These are phyloP conservation scores for Nannizziopsis arthrosporioides DNA, from an alignment of 2,329 filamentous ascomycete species.

Conservation along the genomic window DNA sequence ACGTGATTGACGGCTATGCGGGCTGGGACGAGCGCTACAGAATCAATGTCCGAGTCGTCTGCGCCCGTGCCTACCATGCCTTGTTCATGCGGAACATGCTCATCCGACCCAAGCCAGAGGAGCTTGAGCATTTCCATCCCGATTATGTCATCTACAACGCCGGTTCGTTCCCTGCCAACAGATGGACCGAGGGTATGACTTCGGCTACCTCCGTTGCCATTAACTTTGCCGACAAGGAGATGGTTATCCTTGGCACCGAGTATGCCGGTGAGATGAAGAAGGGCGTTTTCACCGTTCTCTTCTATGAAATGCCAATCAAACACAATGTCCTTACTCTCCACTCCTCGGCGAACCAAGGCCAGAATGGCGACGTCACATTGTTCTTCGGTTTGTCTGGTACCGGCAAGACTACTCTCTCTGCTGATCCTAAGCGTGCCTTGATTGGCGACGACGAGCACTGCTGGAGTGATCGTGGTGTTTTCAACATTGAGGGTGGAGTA, in stretches of 20 bases:
- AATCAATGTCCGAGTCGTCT: slow-evolving; percentile 94
- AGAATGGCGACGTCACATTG: slow-evolving; percentile 88
- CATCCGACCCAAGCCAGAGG: slow-evolving; percentile 79
- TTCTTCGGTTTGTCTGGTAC: slow-evolving; percentile 99
- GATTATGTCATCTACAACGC: slow-evolving; percentile 99
- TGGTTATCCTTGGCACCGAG: slow-evolving; percentile 98
- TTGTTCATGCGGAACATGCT: slow-evolving; percentile 99
- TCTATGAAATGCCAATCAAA: slow-evolving; percentile 99
- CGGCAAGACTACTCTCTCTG: slow-evolving; percentile 95
- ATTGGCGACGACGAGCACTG: slow-evolving; percentile 99
- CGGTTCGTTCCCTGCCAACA: slow-evolving; percentile 94
- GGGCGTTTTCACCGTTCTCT: slow-evolving; percentile 96
- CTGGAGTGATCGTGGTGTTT: slow-evolving; percentile 92
- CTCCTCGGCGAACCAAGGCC: slow-evolving; percentile 95
- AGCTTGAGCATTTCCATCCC: slow-evolving; percentile 94
- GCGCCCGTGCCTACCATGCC: slow-evolving; percentile 96
- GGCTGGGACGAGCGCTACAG: slow-evolving; percentile 98
- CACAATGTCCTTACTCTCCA: slow-evolving; percentile 97
- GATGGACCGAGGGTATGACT: slow-evolving; percentile 97
- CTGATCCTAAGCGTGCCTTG: slow-evolving; percentile 87
- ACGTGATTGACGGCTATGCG: slow-evolving; percentile 92
- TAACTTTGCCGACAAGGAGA: slow-evolving; percentile 99
- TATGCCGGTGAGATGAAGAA: slow-evolving; percentile 98
- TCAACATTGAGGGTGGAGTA: slow-evolving; percentile 94
- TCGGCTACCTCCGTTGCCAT: slow-evolving; percentile 95